Conservation (phyloP, 345 rosid species). For the Fremontodendron californicum region DNA sequence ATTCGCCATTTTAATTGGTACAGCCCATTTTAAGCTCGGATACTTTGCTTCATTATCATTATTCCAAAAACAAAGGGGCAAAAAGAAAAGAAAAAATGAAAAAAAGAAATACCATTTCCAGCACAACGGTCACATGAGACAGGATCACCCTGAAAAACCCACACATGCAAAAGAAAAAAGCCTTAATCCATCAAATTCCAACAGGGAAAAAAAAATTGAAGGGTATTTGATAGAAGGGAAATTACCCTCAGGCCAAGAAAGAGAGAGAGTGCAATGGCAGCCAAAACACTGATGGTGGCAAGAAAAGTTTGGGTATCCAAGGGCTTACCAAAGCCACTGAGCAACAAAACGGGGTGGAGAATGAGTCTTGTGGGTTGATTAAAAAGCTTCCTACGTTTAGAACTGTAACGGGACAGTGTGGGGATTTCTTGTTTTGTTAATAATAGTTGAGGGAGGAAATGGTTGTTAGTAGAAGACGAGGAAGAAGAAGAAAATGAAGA, state of each 20-base stretch:
- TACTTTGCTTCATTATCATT: background rate
- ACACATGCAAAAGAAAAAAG: background rate
- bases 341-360: constrained; percentile 49
- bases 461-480: constrained; percentile 8
- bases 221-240: background rate
- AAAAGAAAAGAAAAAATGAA: background rate
- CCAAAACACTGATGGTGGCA: constrained; percentile 66
- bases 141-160: constrained; percentile 81
- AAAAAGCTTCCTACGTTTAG: constrained; percentile 22
- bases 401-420: constrained; percentile 21
- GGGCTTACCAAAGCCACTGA: constrained; percentile 49
- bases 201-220: background rate
- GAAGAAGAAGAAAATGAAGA: constrained; percentile 29
- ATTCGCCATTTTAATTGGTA: background rate
- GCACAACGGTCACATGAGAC: constrained; percentile 88
- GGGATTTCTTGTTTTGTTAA: constrained; percentile 21
- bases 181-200: background rate
- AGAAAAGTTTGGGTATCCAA: constrained; percentile 76
- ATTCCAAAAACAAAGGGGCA: background rate
- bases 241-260: constrained; percentile 75
- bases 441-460: constrained; percentile 19
- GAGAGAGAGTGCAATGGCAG: constrained; percentile 78
- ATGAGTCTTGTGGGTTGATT: constrained; percentile 34
- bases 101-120: constrained; percentile 61
- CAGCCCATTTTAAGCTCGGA: background rate